Evolutionary conservation across 169 alveolate genomes (phyloP).

Genomic region (Eimeria mitis): DNA sequence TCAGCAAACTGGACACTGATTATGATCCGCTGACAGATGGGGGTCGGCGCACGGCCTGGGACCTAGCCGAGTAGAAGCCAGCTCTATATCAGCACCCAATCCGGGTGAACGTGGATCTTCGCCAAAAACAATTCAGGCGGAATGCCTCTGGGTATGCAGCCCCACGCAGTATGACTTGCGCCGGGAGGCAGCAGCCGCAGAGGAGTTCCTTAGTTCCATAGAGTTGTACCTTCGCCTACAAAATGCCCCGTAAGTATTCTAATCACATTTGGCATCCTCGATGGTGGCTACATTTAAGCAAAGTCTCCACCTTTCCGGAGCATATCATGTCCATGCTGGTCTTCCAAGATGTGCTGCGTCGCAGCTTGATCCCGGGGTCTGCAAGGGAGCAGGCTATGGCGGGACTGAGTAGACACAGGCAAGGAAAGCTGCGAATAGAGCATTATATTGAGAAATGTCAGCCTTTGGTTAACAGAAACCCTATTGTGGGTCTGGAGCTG

Average conservation of each 20-base stretch:
- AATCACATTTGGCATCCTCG: not conserved
- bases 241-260: not conserved
- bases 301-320: not conserved
- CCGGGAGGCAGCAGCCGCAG: not conserved
- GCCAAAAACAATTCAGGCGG: not conserved
- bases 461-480: not conserved
- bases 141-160: not conserved
- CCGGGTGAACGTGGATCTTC: not conserved
- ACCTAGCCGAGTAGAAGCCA: not conserved
- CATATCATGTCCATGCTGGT: not conserved
- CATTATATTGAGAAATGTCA: not conserved
- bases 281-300: not conserved
- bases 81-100: not conserved
- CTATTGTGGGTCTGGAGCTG: not conserved
- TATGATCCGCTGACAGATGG: not conserved
- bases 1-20: not conserved
- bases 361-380: not conserved
- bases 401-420: not conserved
- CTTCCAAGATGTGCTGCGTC: not conserved
- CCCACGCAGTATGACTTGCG: not conserved
- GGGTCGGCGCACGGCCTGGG: not conserved
- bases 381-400: not conserved
- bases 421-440: not conserved
- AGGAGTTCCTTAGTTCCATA: not conserved
- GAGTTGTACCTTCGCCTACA: not conserved